phyloP scores from a whole-genome alignment of 139 green algal species.

The Volvox africanus region DNA sequence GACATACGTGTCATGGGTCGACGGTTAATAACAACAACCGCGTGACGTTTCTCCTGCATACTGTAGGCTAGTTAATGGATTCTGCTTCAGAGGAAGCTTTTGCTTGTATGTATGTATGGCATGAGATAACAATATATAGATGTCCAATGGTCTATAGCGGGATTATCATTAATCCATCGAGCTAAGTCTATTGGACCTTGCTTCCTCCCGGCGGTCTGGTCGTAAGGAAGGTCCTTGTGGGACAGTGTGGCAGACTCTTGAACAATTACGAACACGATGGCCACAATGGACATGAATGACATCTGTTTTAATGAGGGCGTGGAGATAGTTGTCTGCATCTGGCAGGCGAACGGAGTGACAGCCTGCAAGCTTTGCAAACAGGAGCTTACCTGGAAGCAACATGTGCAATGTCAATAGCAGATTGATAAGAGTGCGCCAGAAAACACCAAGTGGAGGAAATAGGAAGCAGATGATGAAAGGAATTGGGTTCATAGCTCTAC shows the following conservation, averaged over 20 bases:
- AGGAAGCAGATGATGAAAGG: constrained; percentile 20
- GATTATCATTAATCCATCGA: not conserved
- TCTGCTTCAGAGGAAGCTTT: too few relatives aligned
- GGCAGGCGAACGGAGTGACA: not conserved
- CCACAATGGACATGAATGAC: constrained; percentile 24
- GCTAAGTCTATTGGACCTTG: not conserved
- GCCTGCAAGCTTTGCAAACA: not conserved
- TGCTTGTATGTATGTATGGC: too few relatives aligned
- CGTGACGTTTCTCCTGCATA: too few relatives aligned
- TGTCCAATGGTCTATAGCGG: not conserved
- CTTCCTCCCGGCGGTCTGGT: not conserved
- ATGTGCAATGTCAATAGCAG: not conserved
- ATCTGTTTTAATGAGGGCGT: not conserved
- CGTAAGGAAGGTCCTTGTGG: too few relatives aligned
- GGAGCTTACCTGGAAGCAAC: constrained; percentile 9
- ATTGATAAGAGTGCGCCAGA: not conserved
- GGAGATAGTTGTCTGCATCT: not conserved
- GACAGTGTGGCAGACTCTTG: not conserved
- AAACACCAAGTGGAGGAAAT: constrained; percentile 21
- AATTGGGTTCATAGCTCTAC: not conserved
- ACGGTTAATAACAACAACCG: too few relatives aligned
- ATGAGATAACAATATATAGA: not conserved
- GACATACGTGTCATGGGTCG: too few relatives aligned
- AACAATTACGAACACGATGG: not conserved
- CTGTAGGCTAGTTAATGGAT: too few relatives aligned